Percentiles rank a stretch among this genome's conserved stretches.
Evolutionary conservation across 192 early-diverging fungal genomes (phyloP).

Genomic region (Umbelopsis vinacea): DNA sequence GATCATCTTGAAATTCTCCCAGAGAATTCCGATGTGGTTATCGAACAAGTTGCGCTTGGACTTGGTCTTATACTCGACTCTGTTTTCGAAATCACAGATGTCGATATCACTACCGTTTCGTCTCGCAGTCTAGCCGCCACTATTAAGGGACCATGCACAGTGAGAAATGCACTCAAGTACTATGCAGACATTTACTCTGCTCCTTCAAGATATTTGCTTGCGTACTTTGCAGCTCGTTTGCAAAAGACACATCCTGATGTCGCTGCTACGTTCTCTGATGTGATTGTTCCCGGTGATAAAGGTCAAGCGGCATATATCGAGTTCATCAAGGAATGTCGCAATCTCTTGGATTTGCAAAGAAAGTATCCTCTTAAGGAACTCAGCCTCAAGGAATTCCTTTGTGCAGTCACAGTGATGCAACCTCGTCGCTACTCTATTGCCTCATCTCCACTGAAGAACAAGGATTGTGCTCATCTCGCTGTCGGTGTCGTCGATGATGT

Average conservation of each 20-base stretch:
- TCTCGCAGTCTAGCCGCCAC: constrained; percentile 48
- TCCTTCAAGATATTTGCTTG: constrained; percentile 45
- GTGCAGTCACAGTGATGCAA: constrained; percentile 50
- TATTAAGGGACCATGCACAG: constrained; percentile 48
- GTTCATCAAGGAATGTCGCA: constrained; percentile 49
- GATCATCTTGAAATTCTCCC: constrained; percentile 62
- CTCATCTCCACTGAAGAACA: constrained; percentile 59
- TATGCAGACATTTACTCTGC: constrained; percentile 54
- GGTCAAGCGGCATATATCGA: constrained; percentile 37
- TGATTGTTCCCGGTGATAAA: constrained; percentile 38
- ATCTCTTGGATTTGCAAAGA: constrained; percentile 50
- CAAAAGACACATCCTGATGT: constrained; percentile 39
- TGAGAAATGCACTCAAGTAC: constrained; percentile 48
- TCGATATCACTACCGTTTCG: constrained; percentile 33
- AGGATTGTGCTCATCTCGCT: constrained; percentile 28
- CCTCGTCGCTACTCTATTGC: constrained; percentile 91
- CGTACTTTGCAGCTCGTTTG: constrained; percentile 42
- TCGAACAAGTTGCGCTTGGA: constrained; percentile 46
- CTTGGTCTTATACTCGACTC: constrained; percentile 57
- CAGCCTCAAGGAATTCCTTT: constrained; percentile 47
- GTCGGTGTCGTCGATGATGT: constrained; percentile 43
- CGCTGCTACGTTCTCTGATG: constrained; percentile 34
- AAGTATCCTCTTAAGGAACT: constrained; percentile 45
- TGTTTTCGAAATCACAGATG: constrained; percentile 48
- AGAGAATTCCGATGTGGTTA: constrained; percentile 41